phyloP scores from a whole-genome alignment of 129 eudicot genomes.

The Rutidosis leptorrhynchoides region DNA sequence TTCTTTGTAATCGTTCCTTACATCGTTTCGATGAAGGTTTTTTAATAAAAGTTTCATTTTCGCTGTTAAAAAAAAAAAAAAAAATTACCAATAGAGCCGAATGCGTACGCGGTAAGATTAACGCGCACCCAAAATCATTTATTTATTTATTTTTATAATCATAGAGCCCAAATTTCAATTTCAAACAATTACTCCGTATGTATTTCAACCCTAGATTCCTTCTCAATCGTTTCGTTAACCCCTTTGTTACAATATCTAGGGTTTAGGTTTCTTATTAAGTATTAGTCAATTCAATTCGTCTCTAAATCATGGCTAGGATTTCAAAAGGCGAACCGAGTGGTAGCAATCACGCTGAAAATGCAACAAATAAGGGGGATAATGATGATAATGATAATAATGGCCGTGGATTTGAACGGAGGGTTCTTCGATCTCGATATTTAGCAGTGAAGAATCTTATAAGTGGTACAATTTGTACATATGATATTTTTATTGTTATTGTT shows the following conservation, averaged over 20 bases:
- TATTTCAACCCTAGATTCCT: neutral
- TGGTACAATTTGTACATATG: conserved; percentile 25
- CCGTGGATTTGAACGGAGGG: conserved; percentile 41
- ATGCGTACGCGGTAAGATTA: too few species aligned
- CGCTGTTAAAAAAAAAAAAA: too few species aligned
- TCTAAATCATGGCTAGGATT: conserved; percentile 27
- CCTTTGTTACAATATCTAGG: conserved; percentile 8
- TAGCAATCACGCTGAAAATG: conserved; percentile 8
- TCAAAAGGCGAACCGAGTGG: conserved; percentile 37
- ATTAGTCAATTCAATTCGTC: neutral
- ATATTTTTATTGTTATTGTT: neutral
- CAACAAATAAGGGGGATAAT: conserved; percentile 12
- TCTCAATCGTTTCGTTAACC: neutral
- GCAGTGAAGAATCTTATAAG: conserved; percentile 56
- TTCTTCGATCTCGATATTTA: conserved; percentile 69
- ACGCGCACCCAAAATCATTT: conserved; percentile 22
- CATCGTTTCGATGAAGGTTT: too few species aligned
- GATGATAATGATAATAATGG: conserved; percentile 23
- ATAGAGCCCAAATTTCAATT: conserved; percentile 28
- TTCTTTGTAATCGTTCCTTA: too few species aligned
- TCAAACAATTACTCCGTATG: neutral
- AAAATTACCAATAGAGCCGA: too few species aligned
- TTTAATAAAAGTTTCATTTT: too few species aligned
- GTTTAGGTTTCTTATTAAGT: conserved; percentile 26
- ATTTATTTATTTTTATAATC: conserved; percentile 18